Base-by-base conservation (phyloP, 345 rosid species). In the Arabis alpina region DNA sequence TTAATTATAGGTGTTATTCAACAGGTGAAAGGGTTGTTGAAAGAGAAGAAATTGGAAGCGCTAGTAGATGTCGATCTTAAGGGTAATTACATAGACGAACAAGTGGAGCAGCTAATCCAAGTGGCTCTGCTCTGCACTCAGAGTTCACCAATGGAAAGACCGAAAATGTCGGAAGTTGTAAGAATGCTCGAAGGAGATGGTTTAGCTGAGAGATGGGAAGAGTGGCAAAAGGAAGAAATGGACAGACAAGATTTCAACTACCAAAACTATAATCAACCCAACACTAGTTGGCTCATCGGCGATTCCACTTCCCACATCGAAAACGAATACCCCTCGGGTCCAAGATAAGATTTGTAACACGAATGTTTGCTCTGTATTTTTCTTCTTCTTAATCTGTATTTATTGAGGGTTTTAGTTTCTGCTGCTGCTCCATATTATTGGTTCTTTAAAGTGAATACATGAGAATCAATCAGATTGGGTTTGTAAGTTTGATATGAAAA, bases 181-280 rank as follows among this genome's bases (percentile, higher is more conserved):
- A 89, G 98, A 71, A 94, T 94, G 99, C 88, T 94, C 43, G 99
- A 94, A 82, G 99, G 99, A 5, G 98, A 91, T 57, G 98, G 98
- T 28, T 84, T 94, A 82, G 93, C 97, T 10, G 98, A 91, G 85
- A 88, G 89, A 77, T 94, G 99, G 99, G 98, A 91, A 80, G 97
- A 91, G 59, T 91, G 97, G 99, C 96, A 94, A 80, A 94, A 88
- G 61, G 95, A 85, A 49, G 98, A 94, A 70, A 73, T 65, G 45
- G 60, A 65, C 69, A 66, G 76, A 52, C 77, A 77, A 58, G 80
- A 72, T 19, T 71, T 66, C 65, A 77, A 71, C 64, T 72, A 77
- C 53, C 72, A 52, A 53, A 53, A 42, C 47, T 36, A 52, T 51
- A 47, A 72, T 2, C 72, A 58, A 28, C 62, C 32, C 42, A 65